A percentile compares a stretch with the other conserved stretches of the same genome.
Conservation (phyloP, 2,329 filamentous ascomycete species). For the Hypomyces perniciosus region DNA sequence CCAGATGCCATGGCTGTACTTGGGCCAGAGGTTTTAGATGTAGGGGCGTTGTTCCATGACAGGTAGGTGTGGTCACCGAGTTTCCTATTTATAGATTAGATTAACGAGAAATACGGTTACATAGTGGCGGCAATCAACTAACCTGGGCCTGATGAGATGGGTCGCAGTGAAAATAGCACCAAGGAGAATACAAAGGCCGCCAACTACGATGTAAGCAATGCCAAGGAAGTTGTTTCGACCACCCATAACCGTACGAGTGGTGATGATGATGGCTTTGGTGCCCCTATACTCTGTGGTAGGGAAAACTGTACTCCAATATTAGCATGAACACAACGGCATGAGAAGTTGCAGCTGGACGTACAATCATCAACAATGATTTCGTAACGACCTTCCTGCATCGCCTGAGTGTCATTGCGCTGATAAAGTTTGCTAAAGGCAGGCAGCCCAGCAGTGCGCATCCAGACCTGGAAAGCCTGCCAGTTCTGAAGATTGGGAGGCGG, state of each 20-base stretch:
- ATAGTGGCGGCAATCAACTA: slow-evolving; percentile 26
- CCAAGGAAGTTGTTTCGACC: slow-evolving; percentile 93
- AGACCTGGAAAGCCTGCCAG: slow-evolving; percentile 88
- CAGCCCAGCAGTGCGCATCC: slow-evolving; percentile 95
- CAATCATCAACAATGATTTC: slow-evolving; percentile 69
- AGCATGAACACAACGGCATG: background rate
- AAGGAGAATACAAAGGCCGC: slow-evolving; percentile 84
- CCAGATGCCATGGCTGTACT: slow-evolving; percentile 46
- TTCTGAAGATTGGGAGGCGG: slow-evolving; percentile 66
- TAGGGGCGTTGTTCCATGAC: slow-evolving; percentile 73
- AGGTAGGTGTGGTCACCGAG: slow-evolving; percentile 96
- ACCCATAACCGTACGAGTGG: slow-evolving; percentile 86
- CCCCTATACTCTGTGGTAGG: slow-evolving; percentile 72
- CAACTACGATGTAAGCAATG: slow-evolving; percentile 92
- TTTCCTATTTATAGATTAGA: slow-evolving; percentile 55
- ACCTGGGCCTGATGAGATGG: slow-evolving; percentile 87
- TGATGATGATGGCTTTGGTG: slow-evolving; percentile 84
- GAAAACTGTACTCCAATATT: slow-evolving; percentile 56
- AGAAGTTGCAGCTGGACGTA: slow-evolving; percentile 43
- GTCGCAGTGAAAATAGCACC: slow-evolving; percentile 84
- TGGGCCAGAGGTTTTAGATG: slow-evolving; percentile 36
- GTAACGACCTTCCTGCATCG: slow-evolving; percentile 68
- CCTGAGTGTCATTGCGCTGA: slow-evolving; percentile 66
- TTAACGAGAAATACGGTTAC: background rate
- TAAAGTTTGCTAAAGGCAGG: slow-evolving; percentile 94